Conservation (phyloP, 78 protist species). For the Diacronema lutheri region DNA sequence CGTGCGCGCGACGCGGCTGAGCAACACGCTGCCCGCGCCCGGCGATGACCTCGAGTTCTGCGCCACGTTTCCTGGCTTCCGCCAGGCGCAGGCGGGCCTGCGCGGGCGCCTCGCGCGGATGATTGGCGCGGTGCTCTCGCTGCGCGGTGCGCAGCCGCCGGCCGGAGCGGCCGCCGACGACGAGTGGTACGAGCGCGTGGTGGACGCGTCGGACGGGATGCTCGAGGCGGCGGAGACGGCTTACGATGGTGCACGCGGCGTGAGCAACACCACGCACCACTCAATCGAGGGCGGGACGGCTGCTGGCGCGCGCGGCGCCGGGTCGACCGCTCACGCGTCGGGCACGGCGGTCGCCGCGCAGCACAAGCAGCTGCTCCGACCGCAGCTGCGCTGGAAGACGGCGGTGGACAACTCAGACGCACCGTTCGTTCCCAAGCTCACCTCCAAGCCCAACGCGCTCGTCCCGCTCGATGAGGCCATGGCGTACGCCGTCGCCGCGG, state of each 20-base stretch:
- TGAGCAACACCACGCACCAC: background rate
- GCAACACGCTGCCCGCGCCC: background rate
- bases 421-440: slow-evolving; percentile 69
- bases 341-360: background rate
- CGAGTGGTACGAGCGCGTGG: slow-evolving; percentile 8
- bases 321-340: background rate
- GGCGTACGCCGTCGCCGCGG: background rate
- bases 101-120: background rate
- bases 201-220: slow-evolving; percentile 14
- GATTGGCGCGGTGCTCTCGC: background rate
- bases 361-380: background rate
- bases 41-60: background rate
- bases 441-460: slow-evolving; percentile 62
- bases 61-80: background rate
- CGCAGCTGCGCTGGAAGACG: background rate
- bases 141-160: background rate
- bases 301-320: background rate
- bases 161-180: background rate
- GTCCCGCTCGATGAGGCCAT: slow-evolving; percentile 15
- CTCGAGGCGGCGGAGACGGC: slow-evolving; percentile 13
- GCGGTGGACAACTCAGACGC: slow-evolving; percentile 62
- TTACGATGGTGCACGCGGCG: background rate
- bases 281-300: background rate
- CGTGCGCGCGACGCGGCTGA: background rate
- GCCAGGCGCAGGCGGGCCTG: background rate